Conservation (phyloP, 768 basidiomycete genomes). For the Phaffia australis region DNA sequence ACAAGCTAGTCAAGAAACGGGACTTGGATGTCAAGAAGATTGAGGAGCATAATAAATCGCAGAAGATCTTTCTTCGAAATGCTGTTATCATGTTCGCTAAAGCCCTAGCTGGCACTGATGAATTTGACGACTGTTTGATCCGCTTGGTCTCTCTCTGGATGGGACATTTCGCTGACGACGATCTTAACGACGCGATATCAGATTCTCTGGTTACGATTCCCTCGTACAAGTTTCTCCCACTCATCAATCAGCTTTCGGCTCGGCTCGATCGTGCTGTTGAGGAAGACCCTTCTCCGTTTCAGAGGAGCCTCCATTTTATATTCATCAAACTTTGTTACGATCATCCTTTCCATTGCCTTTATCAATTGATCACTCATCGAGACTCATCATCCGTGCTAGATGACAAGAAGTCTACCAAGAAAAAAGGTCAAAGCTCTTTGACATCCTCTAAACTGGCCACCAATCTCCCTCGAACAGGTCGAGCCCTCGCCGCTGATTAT, state of each 20-base stretch:
- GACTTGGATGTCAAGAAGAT: constrained; percentile 48
- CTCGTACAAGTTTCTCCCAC: constrained; percentile 77
- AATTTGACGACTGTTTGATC: constrained; percentile 62
- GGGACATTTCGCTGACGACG: constrained; percentile 56
- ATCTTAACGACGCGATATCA: constrained; percentile 40
- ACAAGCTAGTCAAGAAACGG: constrained; percentile 36
- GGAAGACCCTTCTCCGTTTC: constrained; percentile 39
- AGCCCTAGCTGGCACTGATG: constrained; percentile 58
- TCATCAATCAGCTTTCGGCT: constrained; percentile 90
- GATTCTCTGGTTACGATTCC: constrained; percentile 51
- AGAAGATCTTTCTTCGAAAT: constrained; percentile 55
- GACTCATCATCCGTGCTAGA: constrained; percentile 16
- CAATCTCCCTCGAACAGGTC: neutral
- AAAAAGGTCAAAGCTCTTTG: neutral
- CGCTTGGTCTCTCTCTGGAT: constrained; percentile 88
- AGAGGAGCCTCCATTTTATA: constrained; percentile 54
- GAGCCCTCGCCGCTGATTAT: constrained; percentile 28
- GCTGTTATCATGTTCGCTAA: constrained; percentile 79
- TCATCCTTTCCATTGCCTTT: constrained; percentile 88
- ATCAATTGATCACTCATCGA: constrained; percentile 69
- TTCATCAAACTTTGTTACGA: constrained; percentile 63
- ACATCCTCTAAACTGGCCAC: neutral
- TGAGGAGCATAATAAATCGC: constrained; percentile 42
- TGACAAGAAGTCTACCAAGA: neutral
- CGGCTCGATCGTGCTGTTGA: constrained; percentile 43